Evolutionary conservation across 768 basidiomycete genomes (phyloP).

Genomic region (Naematelia encephala): DNA sequence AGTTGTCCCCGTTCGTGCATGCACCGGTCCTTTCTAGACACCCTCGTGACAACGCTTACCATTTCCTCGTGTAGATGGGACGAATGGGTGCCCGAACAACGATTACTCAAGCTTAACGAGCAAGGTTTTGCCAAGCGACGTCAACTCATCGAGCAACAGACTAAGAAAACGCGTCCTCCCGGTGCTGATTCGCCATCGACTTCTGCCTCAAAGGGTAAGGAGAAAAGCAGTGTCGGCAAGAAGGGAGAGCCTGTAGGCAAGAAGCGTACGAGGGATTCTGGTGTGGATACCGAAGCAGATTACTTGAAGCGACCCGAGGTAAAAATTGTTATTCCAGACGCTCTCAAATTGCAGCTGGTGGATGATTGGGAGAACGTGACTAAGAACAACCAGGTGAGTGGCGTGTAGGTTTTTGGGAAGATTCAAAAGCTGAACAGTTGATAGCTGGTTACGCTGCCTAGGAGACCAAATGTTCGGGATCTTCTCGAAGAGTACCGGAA

Average conservation of each 20-base stretch:
- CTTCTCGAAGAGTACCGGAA: slow-evolving; percentile 74
- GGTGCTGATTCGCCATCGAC: slow-evolving; percentile 14
- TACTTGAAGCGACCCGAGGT: slow-evolving; percentile 76
- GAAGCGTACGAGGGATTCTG: slow-evolving; percentile 60
- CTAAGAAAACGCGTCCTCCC: slow-evolving; percentile 52
- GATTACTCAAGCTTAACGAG: slow-evolving; percentile 82
- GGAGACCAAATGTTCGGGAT: slow-evolving; percentile 71
- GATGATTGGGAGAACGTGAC: slow-evolving; percentile 98
- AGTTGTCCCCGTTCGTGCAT: slow-evolving; percentile 32
- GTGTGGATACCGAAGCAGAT: slow-evolving; percentile 62
- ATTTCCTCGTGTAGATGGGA: slow-evolving; percentile 79
- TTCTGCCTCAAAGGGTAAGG: slow-evolving; percentile 31
- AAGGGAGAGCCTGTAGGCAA: slow-evolving; percentile 54
- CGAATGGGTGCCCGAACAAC: slow-evolving; percentile 83
- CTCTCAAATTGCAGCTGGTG: slow-evolving; percentile 81
- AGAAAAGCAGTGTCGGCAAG: slow-evolving; percentile 31
- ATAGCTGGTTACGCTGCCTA: slow-evolving; percentile 79
- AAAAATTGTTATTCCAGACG: slow-evolving; percentile 82
- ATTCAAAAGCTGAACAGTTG: neutral
- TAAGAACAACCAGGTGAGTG: slow-evolving; percentile 78
- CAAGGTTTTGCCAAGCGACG: slow-evolving; percentile 75
- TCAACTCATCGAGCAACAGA: slow-evolving; percentile 56
- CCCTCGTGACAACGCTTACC: too few species aligned
- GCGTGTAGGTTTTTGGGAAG: neutral
- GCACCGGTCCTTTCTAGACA: too few species aligned